Percentiles rank a stretch among this genome's conserved stretches.
Conservation (phyloP, 139 green algal species). For the Picochlorum sp. region DNA sequence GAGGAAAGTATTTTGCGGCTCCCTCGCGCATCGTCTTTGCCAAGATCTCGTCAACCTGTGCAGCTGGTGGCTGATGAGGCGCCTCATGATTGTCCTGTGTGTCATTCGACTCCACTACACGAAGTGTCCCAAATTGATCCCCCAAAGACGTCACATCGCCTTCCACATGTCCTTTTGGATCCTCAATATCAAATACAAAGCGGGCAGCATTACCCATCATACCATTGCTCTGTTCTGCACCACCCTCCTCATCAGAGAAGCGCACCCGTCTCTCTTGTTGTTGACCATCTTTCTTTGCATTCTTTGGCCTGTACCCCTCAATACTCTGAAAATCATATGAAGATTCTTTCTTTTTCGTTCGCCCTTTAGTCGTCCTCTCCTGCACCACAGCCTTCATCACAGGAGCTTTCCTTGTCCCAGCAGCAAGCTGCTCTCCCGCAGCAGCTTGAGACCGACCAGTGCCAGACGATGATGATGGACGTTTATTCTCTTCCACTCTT, state of each 20-base stretch:
- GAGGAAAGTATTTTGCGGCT: slow-evolving; percentile 14
- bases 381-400: slow-evolving; percentile 29
- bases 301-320: slow-evolving; percentile 27
- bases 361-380: neutral
- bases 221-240: neutral
- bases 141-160: neutral
- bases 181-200: slow-evolving; percentile 17
- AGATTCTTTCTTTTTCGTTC: neutral
- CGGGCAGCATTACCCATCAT: neutral
- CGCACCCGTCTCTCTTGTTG: neutral
- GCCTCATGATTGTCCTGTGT: too few species aligned
- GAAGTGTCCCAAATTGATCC: slow-evolving; percentile 8
- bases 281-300: neutral
- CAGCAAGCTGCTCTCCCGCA: slow-evolving; percentile 4
- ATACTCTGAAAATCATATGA: neutral
- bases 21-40: slow-evolving; percentile 1
- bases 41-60: neutral
- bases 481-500: neutral
- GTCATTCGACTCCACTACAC: neutral
- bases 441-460: too few species aligned
- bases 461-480: too few species aligned
- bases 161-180: neutral
- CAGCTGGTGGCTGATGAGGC: too few species aligned
- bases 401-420: slow-evolving; percentile 19
- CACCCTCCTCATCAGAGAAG: too few species aligned